These are phyloP conservation scores for Saccharomyces kudriavzevii DNA, from an alignment of 805 yeast species.

Conservation along the genomic window DNA sequence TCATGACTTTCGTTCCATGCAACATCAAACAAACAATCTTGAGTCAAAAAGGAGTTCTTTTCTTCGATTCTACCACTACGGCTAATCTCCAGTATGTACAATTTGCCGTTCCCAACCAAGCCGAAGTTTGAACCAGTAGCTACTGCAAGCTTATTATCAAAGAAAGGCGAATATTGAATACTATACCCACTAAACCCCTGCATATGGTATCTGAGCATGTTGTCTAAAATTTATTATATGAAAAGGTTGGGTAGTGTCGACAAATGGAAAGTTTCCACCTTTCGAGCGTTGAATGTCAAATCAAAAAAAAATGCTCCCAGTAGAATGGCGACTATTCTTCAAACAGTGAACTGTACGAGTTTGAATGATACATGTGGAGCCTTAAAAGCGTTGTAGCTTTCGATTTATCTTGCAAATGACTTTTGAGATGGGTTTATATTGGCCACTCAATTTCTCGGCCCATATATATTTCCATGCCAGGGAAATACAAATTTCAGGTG, in stretches of 20 bases:
- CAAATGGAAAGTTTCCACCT: background rate
- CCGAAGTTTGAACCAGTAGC: slow-evolving; percentile 92
- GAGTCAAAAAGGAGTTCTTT: slow-evolving; percentile 68
- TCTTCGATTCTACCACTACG: slow-evolving; percentile 53
- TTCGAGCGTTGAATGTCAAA: background rate
- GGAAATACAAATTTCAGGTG: background rate
- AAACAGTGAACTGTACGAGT: background rate
- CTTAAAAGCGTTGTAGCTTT: background rate
- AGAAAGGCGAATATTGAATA: slow-evolving; percentile 84
- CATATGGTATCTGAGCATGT: slow-evolving; percentile 67
- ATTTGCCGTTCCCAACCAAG: slow-evolving; percentile 85
- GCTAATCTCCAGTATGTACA: slow-evolving; percentile 60
- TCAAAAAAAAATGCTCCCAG: background rate
- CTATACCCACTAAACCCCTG: slow-evolving; percentile 80
- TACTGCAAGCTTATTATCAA: slow-evolving; percentile 81
- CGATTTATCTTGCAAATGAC: background rate
- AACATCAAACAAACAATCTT: slow-evolving; percentile 82
- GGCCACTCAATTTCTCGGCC: background rate
- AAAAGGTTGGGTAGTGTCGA: background rate
- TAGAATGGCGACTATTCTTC: background rate
- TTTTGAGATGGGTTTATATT: background rate
- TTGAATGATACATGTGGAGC: background rate
- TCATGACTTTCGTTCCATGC: slow-evolving; percentile 91
- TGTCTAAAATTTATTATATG: background rate
- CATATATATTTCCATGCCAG: background rate